Conservation (phyloP, 2,329 filamentous ascomycete species). For the Dissoconium aciculare region DNA sequence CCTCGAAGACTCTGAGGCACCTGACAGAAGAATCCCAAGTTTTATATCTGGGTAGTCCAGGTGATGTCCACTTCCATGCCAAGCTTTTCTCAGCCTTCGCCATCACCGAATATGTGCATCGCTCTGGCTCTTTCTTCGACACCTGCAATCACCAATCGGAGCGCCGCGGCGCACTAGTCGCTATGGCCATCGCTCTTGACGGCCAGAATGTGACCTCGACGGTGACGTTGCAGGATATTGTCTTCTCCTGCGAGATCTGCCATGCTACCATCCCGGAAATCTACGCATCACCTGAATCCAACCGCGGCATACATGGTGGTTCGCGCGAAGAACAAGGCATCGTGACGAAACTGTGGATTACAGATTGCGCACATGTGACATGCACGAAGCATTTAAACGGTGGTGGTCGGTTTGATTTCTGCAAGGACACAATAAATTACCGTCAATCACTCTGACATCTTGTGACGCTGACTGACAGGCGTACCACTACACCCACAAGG, state of each 20-base stretch:
- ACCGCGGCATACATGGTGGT: conserved; percentile 22
- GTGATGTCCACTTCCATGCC: too few species aligned
- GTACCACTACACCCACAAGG: conserved; percentile 32
- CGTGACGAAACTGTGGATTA: conserved; percentile 34
- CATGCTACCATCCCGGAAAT: conserved; percentile 32
- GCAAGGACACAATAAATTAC: conserved; percentile 1
- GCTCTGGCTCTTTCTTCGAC: too few species aligned
- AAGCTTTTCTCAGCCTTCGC: too few species aligned
- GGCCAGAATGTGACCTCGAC: too few species aligned
- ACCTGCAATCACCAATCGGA: too few species aligned
- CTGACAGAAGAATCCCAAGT: too few species aligned
- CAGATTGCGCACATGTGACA: conserved; percentile 34
- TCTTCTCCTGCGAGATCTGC: conserved; percentile 37
- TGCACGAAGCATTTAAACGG: conserved; percentile 35
- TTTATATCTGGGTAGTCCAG: too few species aligned
- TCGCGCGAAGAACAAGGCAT: conserved; percentile 21
- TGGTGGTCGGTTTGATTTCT: conserved; percentile 27
- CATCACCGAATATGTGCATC: too few species aligned
- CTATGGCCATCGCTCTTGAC: too few species aligned
- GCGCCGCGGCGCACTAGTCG: too few species aligned
- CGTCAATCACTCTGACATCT: not conserved
- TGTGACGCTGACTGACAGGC: conserved; percentile 19
- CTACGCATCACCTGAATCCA: conserved; percentile 26
- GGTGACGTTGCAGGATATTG: conserved; percentile 26
- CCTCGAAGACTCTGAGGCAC: too few species aligned